These are phyloP conservation scores for Phoenix dactylifera DNA, from an alignment of 176 grass and related monocot genomes.

Conservation along the genomic window DNA sequence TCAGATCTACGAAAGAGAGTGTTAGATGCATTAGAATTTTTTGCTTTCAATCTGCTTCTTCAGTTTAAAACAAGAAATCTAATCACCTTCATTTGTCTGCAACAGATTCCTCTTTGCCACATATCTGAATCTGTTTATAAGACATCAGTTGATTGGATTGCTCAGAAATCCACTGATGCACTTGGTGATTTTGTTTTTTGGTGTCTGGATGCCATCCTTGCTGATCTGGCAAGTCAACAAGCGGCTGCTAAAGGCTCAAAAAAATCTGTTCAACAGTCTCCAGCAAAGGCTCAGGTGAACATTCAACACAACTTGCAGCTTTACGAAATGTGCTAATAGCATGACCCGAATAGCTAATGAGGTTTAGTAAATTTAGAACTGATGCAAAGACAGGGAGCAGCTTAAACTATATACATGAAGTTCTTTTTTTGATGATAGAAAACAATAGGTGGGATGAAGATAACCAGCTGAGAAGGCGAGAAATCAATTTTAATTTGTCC, in stretches of 20 bases:
- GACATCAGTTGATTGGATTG: constrained; percentile 64
- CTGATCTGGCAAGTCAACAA: constrained; percentile 56
- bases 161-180: constrained; percentile 55
- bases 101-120: constrained; percentile 65
- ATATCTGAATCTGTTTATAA: constrained; percentile 79
- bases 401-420: too few relatives aligned
- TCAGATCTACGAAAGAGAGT: too few relatives aligned
- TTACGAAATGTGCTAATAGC: neutral
- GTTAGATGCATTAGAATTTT: too few relatives aligned
- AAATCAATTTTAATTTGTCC: too few relatives aligned
- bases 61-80: constrained; percentile 1
- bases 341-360: too few relatives aligned
- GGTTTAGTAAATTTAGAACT: too few relatives aligned
- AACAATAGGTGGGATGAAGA: too few relatives aligned
- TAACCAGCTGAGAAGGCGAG: too few relatives aligned
- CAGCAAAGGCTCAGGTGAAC: constrained; percentile 75
- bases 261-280: constrained; percentile 55
- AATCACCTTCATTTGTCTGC: neutral
- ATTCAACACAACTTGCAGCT: neutral
- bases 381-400: too few relatives aligned
- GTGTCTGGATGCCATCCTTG: constrained; percentile 81
- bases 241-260: constrained; percentile 57
- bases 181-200: constrained; percentile 79
- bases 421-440: too few relatives aligned
- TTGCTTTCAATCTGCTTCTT: too few relatives aligned